A percentile compares a stretch with the other conserved stretches of the same genome.
phyloP scores from a whole-genome alignment of 495 filamentous ascomycete species.

The Trichoderma gamsii region DNA sequence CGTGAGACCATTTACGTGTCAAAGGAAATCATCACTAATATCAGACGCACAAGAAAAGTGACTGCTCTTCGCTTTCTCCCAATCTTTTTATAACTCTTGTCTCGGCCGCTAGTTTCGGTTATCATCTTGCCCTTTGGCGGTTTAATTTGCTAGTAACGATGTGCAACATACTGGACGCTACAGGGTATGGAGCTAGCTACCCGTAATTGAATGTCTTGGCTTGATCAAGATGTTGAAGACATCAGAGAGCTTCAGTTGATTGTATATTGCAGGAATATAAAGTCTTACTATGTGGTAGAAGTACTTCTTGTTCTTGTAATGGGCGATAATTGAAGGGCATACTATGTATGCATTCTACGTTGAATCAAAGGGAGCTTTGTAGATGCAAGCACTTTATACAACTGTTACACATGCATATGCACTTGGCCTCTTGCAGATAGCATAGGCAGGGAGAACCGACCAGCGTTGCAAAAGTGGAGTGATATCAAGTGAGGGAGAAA shows the following conservation, averaged over 20 bases:
- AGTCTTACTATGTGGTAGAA: no score
- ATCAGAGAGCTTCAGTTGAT: no score
- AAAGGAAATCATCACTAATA: not conserved
- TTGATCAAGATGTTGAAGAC: no score
- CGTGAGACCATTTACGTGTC: conserved; percentile 1
- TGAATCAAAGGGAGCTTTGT: not conserved
- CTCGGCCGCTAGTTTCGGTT: not conserved
- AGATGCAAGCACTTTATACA: not conserved
- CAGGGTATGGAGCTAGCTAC: no score
- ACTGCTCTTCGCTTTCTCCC: not conserved
- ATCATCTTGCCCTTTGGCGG: not conserved
- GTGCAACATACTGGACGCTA: no score
- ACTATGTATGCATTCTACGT: not conserved
- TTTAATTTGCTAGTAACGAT: no score
- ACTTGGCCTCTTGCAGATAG: not conserved
- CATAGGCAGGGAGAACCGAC: not conserved
- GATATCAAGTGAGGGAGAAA: not conserved
- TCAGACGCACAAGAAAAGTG: not conserved
- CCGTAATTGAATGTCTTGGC: no score
- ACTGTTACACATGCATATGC: not conserved
- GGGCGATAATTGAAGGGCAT: not conserved
- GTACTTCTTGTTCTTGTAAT: no score
- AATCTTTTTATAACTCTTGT: not conserved
- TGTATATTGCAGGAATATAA: no score
- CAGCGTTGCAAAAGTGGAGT: not conserved